Conservation (phyloP, 345 rosid genomes). For the Boechera divaricarpa region DNA sequence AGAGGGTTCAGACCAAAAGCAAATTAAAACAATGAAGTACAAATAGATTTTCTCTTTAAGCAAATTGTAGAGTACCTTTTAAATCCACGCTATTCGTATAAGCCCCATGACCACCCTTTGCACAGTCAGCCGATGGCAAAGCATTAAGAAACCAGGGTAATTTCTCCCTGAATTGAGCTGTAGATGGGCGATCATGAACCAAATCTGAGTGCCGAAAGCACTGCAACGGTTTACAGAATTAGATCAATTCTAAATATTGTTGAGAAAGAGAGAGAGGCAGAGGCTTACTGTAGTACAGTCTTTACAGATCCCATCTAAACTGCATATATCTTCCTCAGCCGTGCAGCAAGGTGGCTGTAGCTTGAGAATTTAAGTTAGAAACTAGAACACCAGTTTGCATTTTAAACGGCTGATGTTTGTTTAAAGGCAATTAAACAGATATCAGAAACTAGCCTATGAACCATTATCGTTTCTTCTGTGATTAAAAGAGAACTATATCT, state of each 20-base stretch:
- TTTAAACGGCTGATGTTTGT: slow-evolving; percentile 32
- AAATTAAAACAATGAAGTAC: slow-evolving; percentile 16
- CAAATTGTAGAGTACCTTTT: slow-evolving; percentile 52
- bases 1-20: slow-evolving; percentile 56
- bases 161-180: slow-evolving; percentile 78
- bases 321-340: slow-evolving; percentile 72
- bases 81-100: slow-evolving; percentile 83
- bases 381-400: slow-evolving; percentile 27
- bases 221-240: slow-evolving; percentile 56
- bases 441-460: slow-evolving; percentile 21
- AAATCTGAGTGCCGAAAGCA: slow-evolving; percentile 89
- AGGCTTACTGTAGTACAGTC: slow-evolving; percentile 89
- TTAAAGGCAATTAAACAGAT: slow-evolving; percentile 24
- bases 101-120: slow-evolving; percentile 99
- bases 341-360: slow-evolving; percentile 92
- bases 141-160: slow-evolving; percentile 92
- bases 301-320: slow-evolving; percentile 73
- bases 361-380: slow-evolving; percentile 33
- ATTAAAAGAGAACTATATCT: slow-evolving; percentile 7
- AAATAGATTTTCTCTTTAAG: slow-evolving; percentile 22
- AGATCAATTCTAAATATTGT: slow-evolving; percentile 34
- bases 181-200: slow-evolving; percentile 73
- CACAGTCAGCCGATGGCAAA: slow-evolving; percentile 98
- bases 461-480: slow-evolving; percentile 22
- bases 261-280: slow-evolving; percentile 9